Conservation (phyloP, 768 basidiomycete species). For the Xerocomellus amylosporus region DNA sequence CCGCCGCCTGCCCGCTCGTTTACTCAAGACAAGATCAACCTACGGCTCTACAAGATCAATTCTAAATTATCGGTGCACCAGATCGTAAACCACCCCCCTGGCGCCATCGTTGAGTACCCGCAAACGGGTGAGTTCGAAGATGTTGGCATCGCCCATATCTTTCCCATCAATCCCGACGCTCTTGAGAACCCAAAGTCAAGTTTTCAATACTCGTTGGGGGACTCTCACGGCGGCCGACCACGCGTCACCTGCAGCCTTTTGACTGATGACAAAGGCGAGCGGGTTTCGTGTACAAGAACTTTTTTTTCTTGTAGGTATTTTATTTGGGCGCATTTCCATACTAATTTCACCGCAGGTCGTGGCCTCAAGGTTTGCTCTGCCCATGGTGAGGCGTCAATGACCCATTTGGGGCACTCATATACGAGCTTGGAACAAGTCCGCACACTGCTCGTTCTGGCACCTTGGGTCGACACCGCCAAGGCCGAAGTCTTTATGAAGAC, state of each 20-base stretch:
- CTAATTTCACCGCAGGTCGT: not conserved
- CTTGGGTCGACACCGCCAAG: not conserved
- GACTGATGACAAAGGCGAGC: not conserved
- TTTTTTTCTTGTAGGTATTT: not conserved
- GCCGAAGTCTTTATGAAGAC: conserved; percentile 7
- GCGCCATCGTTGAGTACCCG: not conserved
- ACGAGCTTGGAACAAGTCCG: not conserved
- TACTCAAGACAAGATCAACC: not conserved
- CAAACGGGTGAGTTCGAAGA: not conserved
- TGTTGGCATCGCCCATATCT: not conserved
- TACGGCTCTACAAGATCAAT: not conserved
- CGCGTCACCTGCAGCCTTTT: not conserved
- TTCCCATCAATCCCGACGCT: not conserved
- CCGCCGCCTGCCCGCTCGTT: not conserved
- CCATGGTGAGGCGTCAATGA: not conserved
- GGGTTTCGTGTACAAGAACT: not conserved
- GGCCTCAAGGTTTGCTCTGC: not conserved
- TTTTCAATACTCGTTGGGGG: not conserved
- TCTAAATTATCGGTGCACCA: not conserved
- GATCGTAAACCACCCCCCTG: not conserved
- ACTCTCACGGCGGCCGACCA: not conserved
- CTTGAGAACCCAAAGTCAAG: not conserved
- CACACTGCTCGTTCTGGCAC: not conserved
- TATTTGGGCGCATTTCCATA: not conserved
- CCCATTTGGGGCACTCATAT: not conserved